These are phyloP conservation scores for Kernera saxatilis DNA, from an alignment of 345 rosid genomes.

Conservation along the genomic window DNA sequence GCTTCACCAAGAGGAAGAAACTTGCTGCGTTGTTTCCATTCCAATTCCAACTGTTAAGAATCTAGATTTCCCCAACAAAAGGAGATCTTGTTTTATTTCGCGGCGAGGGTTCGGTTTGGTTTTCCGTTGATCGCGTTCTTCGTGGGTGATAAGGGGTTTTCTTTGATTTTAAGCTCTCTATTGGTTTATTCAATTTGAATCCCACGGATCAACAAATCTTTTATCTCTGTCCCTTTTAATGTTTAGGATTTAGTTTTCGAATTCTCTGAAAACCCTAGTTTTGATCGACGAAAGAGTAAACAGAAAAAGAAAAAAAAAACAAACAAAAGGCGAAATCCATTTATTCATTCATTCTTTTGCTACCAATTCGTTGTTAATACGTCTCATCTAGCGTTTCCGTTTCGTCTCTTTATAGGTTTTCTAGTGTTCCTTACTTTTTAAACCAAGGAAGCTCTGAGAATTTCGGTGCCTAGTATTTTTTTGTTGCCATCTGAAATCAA, in stretches of 20 bases:
- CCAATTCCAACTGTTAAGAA: neutral
- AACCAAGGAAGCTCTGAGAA: constrained; percentile 23
- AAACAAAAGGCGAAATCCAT: neutral
- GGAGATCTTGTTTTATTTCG: constrained; percentile 20
- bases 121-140: constrained; percentile 16
- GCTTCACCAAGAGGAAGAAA: constrained; percentile 2
- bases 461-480: constrained; percentile 43
- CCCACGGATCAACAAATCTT: neutral
- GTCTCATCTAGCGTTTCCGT: constrained; percentile 10
- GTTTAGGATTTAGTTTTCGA: constrained; percentile 19
- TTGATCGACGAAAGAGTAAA: constrained; percentile 1
- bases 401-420: neutral
- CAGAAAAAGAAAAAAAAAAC: neutral
- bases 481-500: constrained; percentile 40
- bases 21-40: neutral
- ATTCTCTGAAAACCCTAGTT: constrained; percentile 30
- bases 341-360: constrained; percentile 28
- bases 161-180: neutral
- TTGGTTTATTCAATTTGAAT: neutral
- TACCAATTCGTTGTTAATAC: constrained; percentile 23
- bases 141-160: neutral
- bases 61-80: neutral
- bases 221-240: neutral
- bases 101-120: constrained; percentile 31
- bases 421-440: constrained; percentile 12